Conservation (phyloP, 2,329 filamentous ascomycete species). For the Colletotrichum agaves region DNA sequence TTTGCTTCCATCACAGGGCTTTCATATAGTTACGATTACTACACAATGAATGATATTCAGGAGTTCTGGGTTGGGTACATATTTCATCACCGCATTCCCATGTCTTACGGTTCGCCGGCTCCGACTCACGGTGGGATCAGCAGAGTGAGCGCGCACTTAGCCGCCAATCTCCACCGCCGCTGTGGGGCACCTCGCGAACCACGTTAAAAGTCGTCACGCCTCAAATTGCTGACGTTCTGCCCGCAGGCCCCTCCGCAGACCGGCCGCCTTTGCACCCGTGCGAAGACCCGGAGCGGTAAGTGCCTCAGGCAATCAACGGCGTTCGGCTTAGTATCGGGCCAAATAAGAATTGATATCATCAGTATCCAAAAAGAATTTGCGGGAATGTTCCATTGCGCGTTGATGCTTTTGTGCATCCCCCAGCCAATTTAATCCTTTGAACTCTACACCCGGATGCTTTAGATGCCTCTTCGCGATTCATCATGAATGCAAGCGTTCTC, state of each 20-base stretch:
- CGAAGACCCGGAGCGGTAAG: background rate
- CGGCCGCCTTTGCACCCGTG: background rate
- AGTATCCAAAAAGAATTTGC: constrained; percentile 44
- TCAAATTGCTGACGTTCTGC: constrained; percentile 33
- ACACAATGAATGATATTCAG: constrained; percentile 31
- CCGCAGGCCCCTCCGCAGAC: background rate
- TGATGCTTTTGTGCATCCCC: constrained; percentile 29
- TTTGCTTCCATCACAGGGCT: background rate
- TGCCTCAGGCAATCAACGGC: constrained; percentile 26
- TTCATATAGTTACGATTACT: constrained; percentile 29
- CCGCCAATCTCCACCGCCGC: constrained; percentile 28
- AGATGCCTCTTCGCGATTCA: constrained; percentile 40
- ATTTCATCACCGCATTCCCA: background rate
- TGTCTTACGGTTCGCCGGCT: constrained; percentile 1
- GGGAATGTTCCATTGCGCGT: constrained; percentile 36
- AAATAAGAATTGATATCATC: constrained; percentile 38
- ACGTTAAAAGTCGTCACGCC: constrained; percentile 29
- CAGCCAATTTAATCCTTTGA: constrained; percentile 28
- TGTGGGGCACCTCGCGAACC: constrained; percentile 32
- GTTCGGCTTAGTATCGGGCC: constrained; percentile 37
- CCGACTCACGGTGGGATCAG: constrained; percentile 3
- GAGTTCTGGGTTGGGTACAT: constrained; percentile 15
- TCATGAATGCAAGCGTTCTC: constrained; percentile 61
- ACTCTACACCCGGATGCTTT: constrained; percentile 23
- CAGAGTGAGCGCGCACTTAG: constrained; percentile 6